These are phyloP conservation scores for Xerophyta viscosa DNA, from an alignment of 106 monocot species.

Conservation along the genomic window DNA sequence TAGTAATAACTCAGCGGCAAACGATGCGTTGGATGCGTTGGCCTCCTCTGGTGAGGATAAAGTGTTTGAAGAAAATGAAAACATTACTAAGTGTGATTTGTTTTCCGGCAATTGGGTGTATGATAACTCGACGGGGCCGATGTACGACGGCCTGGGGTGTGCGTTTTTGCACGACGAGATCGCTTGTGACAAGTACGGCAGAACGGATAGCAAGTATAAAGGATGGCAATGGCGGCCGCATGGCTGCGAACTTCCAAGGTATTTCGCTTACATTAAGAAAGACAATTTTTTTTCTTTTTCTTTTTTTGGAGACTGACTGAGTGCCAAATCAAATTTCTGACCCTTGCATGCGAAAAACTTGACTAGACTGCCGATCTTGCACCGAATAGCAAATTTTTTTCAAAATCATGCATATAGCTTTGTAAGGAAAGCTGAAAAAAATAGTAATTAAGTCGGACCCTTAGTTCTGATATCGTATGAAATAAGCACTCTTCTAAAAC, in stretches of 20 bases:
- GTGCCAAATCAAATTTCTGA: no score
- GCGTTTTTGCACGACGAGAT: constrained; percentile 41
- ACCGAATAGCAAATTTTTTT: no score
- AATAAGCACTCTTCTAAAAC: no score
- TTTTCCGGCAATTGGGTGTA: constrained; percentile 46
- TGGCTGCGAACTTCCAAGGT: constrained; percentile 42
- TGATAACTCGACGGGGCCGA: constrained; percentile 31
- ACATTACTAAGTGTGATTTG: constrained; percentile 14
- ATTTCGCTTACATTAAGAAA: neutral
- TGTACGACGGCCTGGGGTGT: constrained; percentile 30
- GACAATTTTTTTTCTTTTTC: no score
- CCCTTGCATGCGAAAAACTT: no score
- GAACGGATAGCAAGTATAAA: constrained; percentile 35
- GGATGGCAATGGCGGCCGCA: constrained; percentile 57
- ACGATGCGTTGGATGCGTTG: no score
- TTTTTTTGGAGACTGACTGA: no score
- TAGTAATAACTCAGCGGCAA: neutral
- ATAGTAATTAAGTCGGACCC: no score
- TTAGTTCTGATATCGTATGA: no score
- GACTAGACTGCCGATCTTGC: no score
- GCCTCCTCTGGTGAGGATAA: neutral
- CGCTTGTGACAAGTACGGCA: constrained; percentile 53
- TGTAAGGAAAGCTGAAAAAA: no score
- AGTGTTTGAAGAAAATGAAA: neutral
- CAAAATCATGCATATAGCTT: no score